Evolutionary conservation across 1,139 yeast genomes (phyloP).

Genomic region (Lodderomyces jiufengensis): DNA sequence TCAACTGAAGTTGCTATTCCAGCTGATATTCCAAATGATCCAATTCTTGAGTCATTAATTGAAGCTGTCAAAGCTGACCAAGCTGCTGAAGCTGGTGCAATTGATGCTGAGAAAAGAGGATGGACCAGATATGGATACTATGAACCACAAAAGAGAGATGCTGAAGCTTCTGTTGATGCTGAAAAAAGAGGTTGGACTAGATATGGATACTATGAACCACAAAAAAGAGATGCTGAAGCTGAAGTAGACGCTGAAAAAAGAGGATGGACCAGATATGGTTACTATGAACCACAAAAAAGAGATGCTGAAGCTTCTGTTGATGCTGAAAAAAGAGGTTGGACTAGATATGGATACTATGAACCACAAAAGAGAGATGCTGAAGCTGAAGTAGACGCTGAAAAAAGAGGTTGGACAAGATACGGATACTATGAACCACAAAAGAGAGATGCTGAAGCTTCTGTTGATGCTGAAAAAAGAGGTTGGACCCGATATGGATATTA

Average conservation of each 20-base stretch:
- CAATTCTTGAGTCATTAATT: conserved; percentile 1
- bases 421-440: conserved; percentile 9
- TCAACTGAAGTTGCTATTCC: conserved; percentile 1
- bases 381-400: conserved; percentile 5
- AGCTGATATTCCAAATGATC: conserved; percentile 2
- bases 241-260: too few relatives aligned
- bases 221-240: conserved; percentile 5
- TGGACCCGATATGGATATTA: conserved; percentile 9
- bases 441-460: conserved; percentile 10
- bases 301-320: conserved; percentile 8
- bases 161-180: too few relatives aligned
- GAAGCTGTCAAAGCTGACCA: conserved; percentile 8
- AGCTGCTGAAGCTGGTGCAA: conserved; percentile 6
- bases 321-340: conserved; percentile 7
- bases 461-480: conserved; percentile 7
- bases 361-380: conserved; percentile 10
- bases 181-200: conserved; percentile 11
- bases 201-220: conserved; percentile 12
- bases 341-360: conserved; percentile 8
- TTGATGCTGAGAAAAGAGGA: too few relatives aligned
- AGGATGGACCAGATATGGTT: conserved; percentile 11
- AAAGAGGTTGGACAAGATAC: conserved; percentile 5
- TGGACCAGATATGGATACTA: conserved; percentile 9
- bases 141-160: conserved; percentile 7
- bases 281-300: conserved; percentile 12